These are phyloP conservation scores for Leptodermis oblonga DNA, from an alignment of 257 asterid species.

Conservation along the genomic window DNA sequence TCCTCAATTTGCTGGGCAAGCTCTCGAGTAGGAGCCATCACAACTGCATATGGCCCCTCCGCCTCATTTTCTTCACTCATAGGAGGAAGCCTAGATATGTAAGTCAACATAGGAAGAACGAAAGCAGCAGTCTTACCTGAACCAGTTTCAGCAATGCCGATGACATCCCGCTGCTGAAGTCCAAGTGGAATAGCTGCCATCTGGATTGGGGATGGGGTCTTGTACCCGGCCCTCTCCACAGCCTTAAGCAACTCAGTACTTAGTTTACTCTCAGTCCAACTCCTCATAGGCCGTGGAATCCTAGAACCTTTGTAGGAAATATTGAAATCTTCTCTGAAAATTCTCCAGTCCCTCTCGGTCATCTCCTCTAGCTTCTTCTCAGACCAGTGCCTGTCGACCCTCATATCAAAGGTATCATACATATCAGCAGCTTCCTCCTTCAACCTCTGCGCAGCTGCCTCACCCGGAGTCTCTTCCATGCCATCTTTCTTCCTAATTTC, in stretches of 20 bases:
- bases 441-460: slow-evolving; percentile 24
- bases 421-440: slow-evolving; percentile 24
- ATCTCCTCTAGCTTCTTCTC: slow-evolving; percentile 32
- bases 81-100: slow-evolving; percentile 33
- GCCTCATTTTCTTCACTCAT: slow-evolving; percentile 28
- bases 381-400: slow-evolving; percentile 35
- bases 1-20: slow-evolving; percentile 39
- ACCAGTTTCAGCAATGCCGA: slow-evolving; percentile 33
- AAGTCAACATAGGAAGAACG: slow-evolving; percentile 29
- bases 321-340: slow-evolving; percentile 33
- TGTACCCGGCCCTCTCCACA: slow-evolving; percentile 30
- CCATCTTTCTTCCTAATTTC: slow-evolving; percentile 30
- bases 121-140: slow-evolving; percentile 34
- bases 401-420: slow-evolving; percentile 34
- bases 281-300: slow-evolving; percentile 34
- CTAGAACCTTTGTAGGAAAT: slow-evolving; percentile 31
- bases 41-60: slow-evolving; percentile 38
- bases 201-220: slow-evolving; percentile 32
- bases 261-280: slow-evolving; percentile 28
- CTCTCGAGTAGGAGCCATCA: slow-evolving; percentile 35
- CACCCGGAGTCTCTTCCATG: slow-evolving; percentile 27
- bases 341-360: slow-evolving; percentile 39
- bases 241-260: slow-evolving; percentile 27
- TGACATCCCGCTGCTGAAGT: slow-evolving; percentile 35
- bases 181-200: slow-evolving; percentile 36